Percentiles rank a stretch among this genome's conserved stretches.
Conservation (phyloP, 2,329 filamentous ascomycete species). For the Didymella segeticola region DNA sequence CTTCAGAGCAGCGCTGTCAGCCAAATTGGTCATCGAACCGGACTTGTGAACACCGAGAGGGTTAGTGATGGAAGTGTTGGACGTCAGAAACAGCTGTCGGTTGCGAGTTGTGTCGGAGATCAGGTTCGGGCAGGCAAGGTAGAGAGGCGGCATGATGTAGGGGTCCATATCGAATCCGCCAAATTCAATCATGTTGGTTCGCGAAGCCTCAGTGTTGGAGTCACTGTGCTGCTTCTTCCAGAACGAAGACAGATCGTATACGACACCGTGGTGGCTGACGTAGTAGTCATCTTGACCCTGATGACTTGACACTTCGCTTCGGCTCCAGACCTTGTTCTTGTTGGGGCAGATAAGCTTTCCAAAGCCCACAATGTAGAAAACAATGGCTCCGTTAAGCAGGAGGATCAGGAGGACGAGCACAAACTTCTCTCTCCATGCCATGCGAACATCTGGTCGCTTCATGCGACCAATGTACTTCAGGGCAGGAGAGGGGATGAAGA, state of each 20-base stretch:
- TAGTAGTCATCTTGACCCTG: constrained; percentile 78
- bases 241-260: constrained; percentile 92
- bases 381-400: constrained; percentile 77
- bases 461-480: constrained; percentile 87
- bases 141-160: constrained; percentile 85
- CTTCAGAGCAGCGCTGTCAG: constrained; percentile 61
- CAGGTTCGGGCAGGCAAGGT: constrained; percentile 74
- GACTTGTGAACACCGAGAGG: constrained; percentile 71
- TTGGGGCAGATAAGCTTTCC: constrained; percentile 88
- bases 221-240: constrained; percentile 87
- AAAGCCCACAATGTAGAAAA: constrained; percentile 93
- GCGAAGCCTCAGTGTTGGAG: constrained; percentile 64
- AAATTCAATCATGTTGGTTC: constrained; percentile 74
- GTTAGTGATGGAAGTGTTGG: constrained; percentile 69
- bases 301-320: constrained; percentile 72
- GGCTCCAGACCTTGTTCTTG: constrained; percentile 85
- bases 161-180: constrained; percentile 79
- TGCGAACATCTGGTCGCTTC: constrained; percentile 94
- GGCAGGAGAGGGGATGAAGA: constrained; percentile 89
- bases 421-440: constrained; percentile 97
- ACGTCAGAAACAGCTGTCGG: constrained; percentile 61
- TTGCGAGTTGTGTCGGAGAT: constrained; percentile 57
- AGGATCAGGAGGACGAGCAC: constrained; percentile 82
- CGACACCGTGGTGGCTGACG: constrained; percentile 84
- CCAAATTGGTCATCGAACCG: constrained; percentile 65